Percentiles rank a stretch among this genome's conserved stretches.
These are phyloP conservation scores for Tetratostichococcus sp. DNA, from an alignment of 139 green algal species.

Conservation along the genomic window DNA sequence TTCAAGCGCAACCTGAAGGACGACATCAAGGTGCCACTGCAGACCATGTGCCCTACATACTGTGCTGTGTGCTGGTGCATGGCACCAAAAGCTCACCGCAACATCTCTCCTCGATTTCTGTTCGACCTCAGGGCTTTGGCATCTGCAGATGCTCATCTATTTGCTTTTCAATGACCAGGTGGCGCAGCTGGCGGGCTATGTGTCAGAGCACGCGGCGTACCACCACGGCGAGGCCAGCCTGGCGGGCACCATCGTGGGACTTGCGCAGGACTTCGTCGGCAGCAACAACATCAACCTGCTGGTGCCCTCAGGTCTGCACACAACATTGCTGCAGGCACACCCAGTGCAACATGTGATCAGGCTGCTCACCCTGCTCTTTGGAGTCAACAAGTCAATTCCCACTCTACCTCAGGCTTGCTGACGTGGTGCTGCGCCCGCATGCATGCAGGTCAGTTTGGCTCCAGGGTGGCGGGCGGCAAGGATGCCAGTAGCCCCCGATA, in stretches of 20 bases:
- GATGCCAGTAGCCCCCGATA: slow-evolving; percentile 91
- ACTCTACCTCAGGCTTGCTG: too few relatives aligned
- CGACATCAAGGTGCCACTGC: slow-evolving; percentile 81
- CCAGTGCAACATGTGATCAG: not conserved
- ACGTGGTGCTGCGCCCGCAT: too few relatives aligned
- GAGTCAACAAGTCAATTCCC: too few relatives aligned
- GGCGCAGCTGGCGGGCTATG: slow-evolving; percentile 92
- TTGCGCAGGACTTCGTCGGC: slow-evolving; percentile 95
- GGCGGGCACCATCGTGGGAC: slow-evolving; percentile 77
- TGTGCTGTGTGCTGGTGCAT: too few relatives aligned
- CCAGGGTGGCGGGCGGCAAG: slow-evolving; percentile 92
- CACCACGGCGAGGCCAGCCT: slow-evolving; percentile 95
- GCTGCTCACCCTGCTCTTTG: too few relatives aligned
- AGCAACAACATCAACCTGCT: slow-evolving; percentile 99
- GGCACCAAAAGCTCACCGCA: not conserved
- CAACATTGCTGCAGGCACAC: not conserved
- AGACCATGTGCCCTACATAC: too few relatives aligned
- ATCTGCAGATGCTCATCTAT: too few relatives aligned
- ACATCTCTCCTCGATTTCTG: too few relatives aligned
- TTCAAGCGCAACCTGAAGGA: slow-evolving; percentile 96
- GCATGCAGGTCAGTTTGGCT: slow-evolving; percentile 80
- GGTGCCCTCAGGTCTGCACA: slow-evolving; percentile 50
- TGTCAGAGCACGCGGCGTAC: slow-evolving; percentile 97
- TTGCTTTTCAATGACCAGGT: too few relatives aligned
- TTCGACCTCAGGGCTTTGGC: too few relatives aligned